Evolutionary conservation across 2,329 filamentous ascomycete species (phyloP), one percentile per base, ranked within the genome.

Genomic region (Ceratocystis albifundus): DNA sequence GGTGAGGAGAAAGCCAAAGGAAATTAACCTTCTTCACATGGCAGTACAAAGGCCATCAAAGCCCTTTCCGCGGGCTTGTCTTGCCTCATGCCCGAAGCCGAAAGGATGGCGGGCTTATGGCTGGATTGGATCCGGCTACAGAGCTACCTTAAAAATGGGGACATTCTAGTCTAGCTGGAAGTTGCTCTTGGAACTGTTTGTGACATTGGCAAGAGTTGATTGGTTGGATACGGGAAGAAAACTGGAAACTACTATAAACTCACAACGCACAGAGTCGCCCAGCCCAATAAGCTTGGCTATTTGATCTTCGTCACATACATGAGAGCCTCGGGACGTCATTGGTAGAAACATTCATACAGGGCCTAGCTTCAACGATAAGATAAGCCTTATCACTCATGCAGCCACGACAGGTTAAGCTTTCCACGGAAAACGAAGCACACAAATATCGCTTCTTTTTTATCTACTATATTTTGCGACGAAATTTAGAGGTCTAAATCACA

Each of bases 341-440:
- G 30, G 30, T 32, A 32, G 30, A 32, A 32, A 32, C n/a, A n/a
- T 32, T 12, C 36, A 41, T 41, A 15, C 36, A 59, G 25, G 25
- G 32, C 32, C 55, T 32, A 36, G 28, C 55, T n/a, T 59, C 17
- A 15, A 59, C 28, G 28, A 59, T 59, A 59, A 59, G 28, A 59
- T 59, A 59, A 59, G 28, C 25, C 55, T 59, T 64, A 64, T 64
- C 44, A 17, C 12, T 8, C n/a, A 46, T 15, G 22, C 3, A 53
- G 3, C 25, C 48, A 62, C 45, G 2, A 41, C 12, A 36, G 28
- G 3, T 15, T 44, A 3, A 32, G 22, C 62, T 68, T 68, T 64
- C 66, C 66, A 66, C 64, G 66, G 66, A 22, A 68, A 68, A 68
- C 66, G 7, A 64, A 36, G 25, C 20, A 12, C 15, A 48, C 17